phyloP scores from a whole-genome alignment of 768 basidiomycete genomes.

The Suillus americanus region DNA sequence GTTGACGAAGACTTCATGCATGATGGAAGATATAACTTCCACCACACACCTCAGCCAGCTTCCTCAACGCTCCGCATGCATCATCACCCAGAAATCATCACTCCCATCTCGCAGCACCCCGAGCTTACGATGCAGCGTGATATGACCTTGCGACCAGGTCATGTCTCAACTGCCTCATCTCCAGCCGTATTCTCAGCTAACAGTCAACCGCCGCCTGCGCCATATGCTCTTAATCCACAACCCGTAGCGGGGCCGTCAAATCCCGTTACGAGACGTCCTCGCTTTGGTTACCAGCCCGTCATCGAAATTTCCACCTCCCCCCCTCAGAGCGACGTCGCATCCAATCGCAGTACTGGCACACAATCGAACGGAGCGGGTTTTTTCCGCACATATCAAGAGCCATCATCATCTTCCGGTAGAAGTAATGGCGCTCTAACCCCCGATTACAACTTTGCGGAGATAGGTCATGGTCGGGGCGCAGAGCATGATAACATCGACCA shows the following conservation, averaged over 20 bases:
- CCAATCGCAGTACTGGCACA: conserved; percentile 51
- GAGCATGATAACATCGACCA: conserved; percentile 15
- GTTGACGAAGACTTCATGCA: conserved; percentile 48
- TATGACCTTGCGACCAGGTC: conserved; percentile 24
- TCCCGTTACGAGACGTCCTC: conserved; percentile 38
- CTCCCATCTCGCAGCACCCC: conserved; percentile 15
- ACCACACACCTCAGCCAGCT: conserved; percentile 4
- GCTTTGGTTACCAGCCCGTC: conserved; percentile 54
- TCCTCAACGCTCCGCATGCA: conserved; percentile 6
- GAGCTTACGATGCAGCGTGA: conserved; percentile 32
- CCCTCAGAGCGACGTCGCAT: conserved; percentile 59
- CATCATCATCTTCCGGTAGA: conserved; percentile 36
- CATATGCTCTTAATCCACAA: conserved; percentile 31
- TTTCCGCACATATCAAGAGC: conserved; percentile 58
- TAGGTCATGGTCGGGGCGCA: conserved; percentile 69
- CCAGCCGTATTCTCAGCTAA: neutral
- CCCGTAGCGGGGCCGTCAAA: conserved; percentile 37
- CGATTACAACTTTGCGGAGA: conserved; percentile 74
- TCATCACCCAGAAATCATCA: conserved; percentile 13
- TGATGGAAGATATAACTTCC: conserved; percentile 31
- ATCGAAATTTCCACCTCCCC: conserved; percentile 62
- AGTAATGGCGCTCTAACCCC: conserved; percentile 64
- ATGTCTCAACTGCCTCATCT: conserved; percentile 11
- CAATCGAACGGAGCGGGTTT: conserved; percentile 59
- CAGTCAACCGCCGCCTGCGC: conserved; percentile 5